Conservation (phyloP, 768 basidiomycete species). For the Cyclocybe aegerita region DNA sequence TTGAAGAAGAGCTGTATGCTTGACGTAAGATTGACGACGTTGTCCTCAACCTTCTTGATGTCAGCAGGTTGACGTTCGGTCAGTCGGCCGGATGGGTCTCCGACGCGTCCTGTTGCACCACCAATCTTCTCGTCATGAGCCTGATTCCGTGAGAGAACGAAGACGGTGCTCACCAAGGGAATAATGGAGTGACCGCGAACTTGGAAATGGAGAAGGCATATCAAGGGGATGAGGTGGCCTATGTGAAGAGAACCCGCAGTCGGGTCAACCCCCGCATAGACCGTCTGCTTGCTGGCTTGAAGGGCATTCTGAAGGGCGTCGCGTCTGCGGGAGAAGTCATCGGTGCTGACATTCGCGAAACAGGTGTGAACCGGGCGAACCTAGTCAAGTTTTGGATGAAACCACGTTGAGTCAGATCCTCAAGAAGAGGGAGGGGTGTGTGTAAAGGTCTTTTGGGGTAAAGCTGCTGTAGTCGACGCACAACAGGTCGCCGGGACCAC, state of each 20-base stretch:
- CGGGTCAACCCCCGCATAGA: slow-evolving; percentile 93
- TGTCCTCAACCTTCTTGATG: slow-evolving; percentile 55
- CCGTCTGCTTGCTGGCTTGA: slow-evolving; percentile 41
- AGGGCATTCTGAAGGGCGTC: slow-evolving; percentile 39
- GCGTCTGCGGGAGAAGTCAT: slow-evolving; percentile 27
- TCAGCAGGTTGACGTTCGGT: slow-evolving; percentile 77
- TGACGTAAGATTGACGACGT: slow-evolving; percentile 60
- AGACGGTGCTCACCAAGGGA: slow-evolving; percentile 65
- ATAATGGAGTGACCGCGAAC: slow-evolving; percentile 80
- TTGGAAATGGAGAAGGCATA: slow-evolving; percentile 87
- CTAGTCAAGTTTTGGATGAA: slow-evolving; percentile 49
- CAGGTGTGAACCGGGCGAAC: slow-evolving; percentile 20
- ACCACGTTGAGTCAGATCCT: slow-evolving; percentile 44
- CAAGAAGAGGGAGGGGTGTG: slow-evolving; percentile 28
- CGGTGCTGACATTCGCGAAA: neutral
- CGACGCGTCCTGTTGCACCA: slow-evolving; percentile 93
- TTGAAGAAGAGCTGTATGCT: slow-evolving; percentile 75
- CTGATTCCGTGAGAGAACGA: neutral
- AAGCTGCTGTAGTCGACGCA: slow-evolving; percentile 1
- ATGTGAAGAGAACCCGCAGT: slow-evolving; percentile 89
- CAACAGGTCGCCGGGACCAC: slow-evolving; percentile 14
- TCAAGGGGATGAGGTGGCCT: slow-evolving; percentile 88
- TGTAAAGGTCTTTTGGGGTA: slow-evolving; percentile 9
- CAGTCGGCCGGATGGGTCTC: slow-evolving; percentile 90
- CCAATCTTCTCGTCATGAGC: slow-evolving; percentile 66